Evolutionary conservation across 148 eudicot genomes (phyloP), one percentile per base, ranked within the genome.

Genomic region (Agrostemma githago): DNA sequence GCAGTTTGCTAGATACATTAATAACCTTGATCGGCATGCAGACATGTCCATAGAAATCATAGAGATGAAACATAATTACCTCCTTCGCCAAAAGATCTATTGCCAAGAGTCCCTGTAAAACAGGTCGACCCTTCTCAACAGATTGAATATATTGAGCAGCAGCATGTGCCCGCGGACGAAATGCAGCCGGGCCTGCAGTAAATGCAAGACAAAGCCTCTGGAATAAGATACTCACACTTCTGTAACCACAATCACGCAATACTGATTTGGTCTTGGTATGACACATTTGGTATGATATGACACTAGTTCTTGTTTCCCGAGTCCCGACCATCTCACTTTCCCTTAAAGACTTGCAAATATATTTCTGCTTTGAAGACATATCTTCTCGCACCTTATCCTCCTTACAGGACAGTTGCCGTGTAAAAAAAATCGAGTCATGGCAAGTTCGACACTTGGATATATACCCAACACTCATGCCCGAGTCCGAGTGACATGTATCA

Each of bases 141-240:
- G 85, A 86, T 48, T 91, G 67, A 66, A 85, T 84, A 81, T 96
- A 96, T 66, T 83, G 77, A 76, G 88, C 77, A 71, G 89, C 77
- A 42, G 96, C 86, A 85, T 86, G 91, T 69, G 94, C 97, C 62
- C 99, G 92, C 41, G 99, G 99, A 41, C 99, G 92, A 84, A 96
- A 96, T 77, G 99, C 99, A 83, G 99, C 99, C 51, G 99, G 99
- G 79, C 99, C 99, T 96, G 78, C 68, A 84, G 71, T 21, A 68
- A 40, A 34, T 68, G 38, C 74, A 67, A 59, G 39, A 44, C 26
- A 20, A 68, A 8, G 40, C 58, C 34, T 70, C 43, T 53, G 72
- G 72, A 77, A 26, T 78, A 63, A 59, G 26, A 54, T 34, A 14
- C 46, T 72, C 70, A 72, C 77, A 20, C 70, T 56, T 61, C 26